Base-by-base conservation (phyloP, 1,284 basidiomycete genomes). In the Malassezia cuniculi region DNA sequence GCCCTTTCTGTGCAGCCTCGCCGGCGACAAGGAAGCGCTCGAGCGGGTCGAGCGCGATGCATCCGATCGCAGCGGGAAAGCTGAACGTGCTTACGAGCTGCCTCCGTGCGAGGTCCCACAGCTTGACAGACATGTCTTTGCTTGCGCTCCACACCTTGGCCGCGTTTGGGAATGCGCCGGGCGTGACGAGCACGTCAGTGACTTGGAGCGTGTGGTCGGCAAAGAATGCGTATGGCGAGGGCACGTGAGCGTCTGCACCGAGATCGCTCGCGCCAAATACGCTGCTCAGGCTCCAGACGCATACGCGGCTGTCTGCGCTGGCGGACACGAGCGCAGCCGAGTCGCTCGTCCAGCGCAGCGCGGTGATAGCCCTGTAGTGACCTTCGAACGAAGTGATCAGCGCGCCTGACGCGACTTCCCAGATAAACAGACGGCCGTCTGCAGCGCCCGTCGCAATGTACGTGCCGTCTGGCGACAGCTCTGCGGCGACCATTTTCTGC, bases 381-480 rank as follows among this genome's bases (percentile, higher is more conserved):
- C 86, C 89, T 52, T 93, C 89, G 76, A 87, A 87, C 0, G 82
- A 78, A 45, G 82, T 78, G 68, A 82, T 81, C 31, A 97, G 73
- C 28, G 85, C 79, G 6, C 90, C 90, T 3, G 86, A 90, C 2
- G 81, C 74, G 54, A 87, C 74, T 84, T 93, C 86, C 90, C 90
- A 97, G 1, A 97, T 69, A 62, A 87, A 89, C 56, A 95, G 76
- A 36, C 86, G 78, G 19, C 90, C 90, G 59, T 83, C 81, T 2
- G 75, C 69, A 0, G 85, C 87, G 16, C 87, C 90, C 10, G 81
- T 86, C 0, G 85, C 87, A 52, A 83, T 82, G 54, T 80, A 83
- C 15, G 73, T 70, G 2, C 85, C 85, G 34, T 71, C 72, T 3
- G 74, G 74, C 60, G 87, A 84, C 5, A 83, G 66, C 2, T 81